phyloP scores from a whole-genome alignment of 495 filamentous ascomycete genomes.

The Trichocladium antarcticum region DNA sequence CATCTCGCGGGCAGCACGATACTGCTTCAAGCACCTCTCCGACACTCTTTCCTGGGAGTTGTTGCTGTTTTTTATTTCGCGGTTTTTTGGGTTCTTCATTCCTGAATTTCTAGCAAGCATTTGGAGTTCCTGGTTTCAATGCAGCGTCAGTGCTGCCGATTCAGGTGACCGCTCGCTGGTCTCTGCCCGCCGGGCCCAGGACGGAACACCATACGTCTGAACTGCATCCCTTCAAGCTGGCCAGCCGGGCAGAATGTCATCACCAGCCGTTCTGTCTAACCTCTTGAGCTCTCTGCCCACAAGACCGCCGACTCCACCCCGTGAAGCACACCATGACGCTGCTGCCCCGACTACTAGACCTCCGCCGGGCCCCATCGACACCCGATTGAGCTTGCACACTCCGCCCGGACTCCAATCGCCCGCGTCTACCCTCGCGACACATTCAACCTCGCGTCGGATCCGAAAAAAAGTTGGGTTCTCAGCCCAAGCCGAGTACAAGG shows the following conservation, averaged over 20 bases:
- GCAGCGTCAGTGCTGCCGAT: background rate
- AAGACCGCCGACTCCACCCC: constrained; percentile 46
- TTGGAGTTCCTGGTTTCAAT: constrained; percentile 1
- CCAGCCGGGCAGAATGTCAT: constrained; percentile 38
- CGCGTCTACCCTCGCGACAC: constrained; percentile 46
- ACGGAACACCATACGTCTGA: constrained; percentile 9
- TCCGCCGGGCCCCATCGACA: constrained; percentile 24
- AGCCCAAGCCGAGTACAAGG: constrained; percentile 59
- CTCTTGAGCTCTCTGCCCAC: constrained; percentile 35
- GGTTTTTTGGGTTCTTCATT: background rate
- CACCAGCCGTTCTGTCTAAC: constrained; percentile 31
- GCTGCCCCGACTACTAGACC: constrained; percentile 17
- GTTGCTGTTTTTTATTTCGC: background rate
- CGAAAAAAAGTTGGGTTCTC: constrained; percentile 69
- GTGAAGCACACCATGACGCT: constrained; percentile 35
- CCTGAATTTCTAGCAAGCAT: background rate
- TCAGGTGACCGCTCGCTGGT: constrained; percentile 13
- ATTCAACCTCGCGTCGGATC: constrained; percentile 42
- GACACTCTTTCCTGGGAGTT: constrained; percentile 8
- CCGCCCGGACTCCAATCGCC: constrained; percentile 39
- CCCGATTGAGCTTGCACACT: constrained; percentile 34
- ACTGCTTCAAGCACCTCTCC: background rate
- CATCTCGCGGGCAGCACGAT: background rate
- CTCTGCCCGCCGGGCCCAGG: background rate
- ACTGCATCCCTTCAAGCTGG: constrained; percentile 4